These are phyloP conservation scores for Taiozyma sp. DNA, from an alignment of 1,139 yeast genomes.

Conservation along the genomic window DNA sequence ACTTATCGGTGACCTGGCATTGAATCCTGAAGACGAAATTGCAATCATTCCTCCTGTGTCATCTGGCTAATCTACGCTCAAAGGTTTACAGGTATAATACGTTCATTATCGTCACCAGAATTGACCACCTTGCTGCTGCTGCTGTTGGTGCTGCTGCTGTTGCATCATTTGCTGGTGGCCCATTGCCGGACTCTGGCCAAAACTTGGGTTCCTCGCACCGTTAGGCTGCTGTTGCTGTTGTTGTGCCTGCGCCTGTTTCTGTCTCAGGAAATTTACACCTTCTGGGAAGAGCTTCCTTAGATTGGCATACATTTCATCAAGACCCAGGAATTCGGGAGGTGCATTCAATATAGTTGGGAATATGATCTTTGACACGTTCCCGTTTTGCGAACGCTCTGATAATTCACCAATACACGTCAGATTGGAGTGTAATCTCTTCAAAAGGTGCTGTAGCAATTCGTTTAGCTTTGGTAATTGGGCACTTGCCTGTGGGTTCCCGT, in stretches of 20 bases:
- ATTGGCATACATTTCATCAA: conserved; percentile 20
- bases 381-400: conserved; percentile 19
- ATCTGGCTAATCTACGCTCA: conserved; percentile 6
- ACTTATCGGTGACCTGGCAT: not conserved
- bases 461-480: conserved; percentile 17
- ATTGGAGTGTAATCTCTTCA: conserved; percentile 24
- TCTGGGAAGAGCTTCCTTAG: conserved; percentile 24
- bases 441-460: conserved; percentile 18
- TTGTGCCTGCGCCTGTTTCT: conserved; percentile 7
- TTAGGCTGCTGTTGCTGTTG: conserved; percentile 4
- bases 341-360: conserved; percentile 21
- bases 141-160: conserved; percentile 6
- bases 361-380: conserved; percentile 11
- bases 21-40: conserved; percentile 9
- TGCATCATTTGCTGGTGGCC: conserved; percentile 3
- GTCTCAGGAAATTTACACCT: conserved; percentile 18
- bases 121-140: conserved; percentile 8
- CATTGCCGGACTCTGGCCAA: not conserved
- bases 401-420: conserved; percentile 25
- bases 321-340: conserved; percentile 21
- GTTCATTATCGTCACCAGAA: not conserved
- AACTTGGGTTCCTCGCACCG: not conserved
- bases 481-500: conserved; percentile 5
- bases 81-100: not conserved
- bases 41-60: conserved; percentile 21